phyloP scores from a whole-genome alignment of 805 yeast genomes.

The Yarrowia sp. region DNA sequence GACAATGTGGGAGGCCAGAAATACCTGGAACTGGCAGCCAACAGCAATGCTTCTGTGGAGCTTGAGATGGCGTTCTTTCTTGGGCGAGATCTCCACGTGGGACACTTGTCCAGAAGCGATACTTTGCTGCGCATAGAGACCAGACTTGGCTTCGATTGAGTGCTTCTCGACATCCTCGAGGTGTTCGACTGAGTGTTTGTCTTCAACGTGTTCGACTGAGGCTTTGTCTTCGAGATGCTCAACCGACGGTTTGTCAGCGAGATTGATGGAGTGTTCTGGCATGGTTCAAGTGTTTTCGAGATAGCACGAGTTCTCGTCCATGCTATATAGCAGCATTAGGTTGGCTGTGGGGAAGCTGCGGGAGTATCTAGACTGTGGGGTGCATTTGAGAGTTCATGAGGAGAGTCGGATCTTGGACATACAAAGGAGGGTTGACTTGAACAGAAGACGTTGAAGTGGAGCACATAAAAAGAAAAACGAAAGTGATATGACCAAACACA shows the following conservation, averaged over 20 bases:
- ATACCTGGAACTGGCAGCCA: neutral
- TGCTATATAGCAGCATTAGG: neutral
- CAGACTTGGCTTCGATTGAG: too few relatives aligned
- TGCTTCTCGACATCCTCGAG: neutral
- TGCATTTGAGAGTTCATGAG: neutral
- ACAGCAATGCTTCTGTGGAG: neutral
- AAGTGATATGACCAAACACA: too few relatives aligned
- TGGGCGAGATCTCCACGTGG: neutral
- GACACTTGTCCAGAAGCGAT: neutral
- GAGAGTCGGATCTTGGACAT: neutral
- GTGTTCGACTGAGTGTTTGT: neutral
- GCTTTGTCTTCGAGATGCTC: neutral
- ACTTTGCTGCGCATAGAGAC: neutral
- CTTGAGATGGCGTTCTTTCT: neutral
- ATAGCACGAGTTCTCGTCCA: neutral
- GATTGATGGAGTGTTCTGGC: too few relatives aligned
- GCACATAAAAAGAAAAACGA: too few relatives aligned
- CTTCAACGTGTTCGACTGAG: neutral
- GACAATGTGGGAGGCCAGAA: constrained; percentile 1
- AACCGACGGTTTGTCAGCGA: neutral
- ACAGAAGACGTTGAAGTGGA: too few relatives aligned
- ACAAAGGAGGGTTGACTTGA: too few relatives aligned
- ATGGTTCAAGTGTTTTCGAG: neutral
- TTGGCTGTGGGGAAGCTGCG: neutral
- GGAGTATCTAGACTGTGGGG: too few relatives aligned